These are phyloP conservation scores for Penicillium occitanis DNA, from an alignment of 2,329 filamentous ascomycete genomes.

Conservation along the genomic window DNA sequence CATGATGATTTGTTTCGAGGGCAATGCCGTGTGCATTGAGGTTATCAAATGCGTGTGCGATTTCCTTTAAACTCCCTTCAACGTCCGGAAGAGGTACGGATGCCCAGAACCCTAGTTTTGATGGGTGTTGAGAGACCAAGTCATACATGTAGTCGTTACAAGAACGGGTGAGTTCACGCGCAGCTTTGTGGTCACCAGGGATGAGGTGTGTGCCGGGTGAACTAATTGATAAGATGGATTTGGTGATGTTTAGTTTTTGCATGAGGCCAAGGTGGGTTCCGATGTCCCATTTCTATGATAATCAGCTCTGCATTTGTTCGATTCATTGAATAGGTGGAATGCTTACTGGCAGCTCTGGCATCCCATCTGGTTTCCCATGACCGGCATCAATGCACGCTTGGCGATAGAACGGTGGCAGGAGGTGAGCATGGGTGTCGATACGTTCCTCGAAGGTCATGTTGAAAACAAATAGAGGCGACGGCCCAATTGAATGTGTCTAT, in stretches of 20 bases:
- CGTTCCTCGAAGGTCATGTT: slow-evolving; percentile 15
- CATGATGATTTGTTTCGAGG: slow-evolving; percentile 55
- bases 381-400: slow-evolving; percentile 5
- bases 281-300: slow-evolving; percentile 45
- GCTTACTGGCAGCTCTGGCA: slow-evolving; percentile 18
- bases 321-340: not conserved
- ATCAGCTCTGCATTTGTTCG: not conserved
- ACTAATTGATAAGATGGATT: slow-evolving; percentile 56
- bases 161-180: slow-evolving; percentile 40
- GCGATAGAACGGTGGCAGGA: slow-evolving; percentile 15
- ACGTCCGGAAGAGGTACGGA: slow-evolving; percentile 55
- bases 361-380: slow-evolving; percentile 17
- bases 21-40: slow-evolving; percentile 52
- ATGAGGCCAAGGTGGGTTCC: slow-evolving; percentile 53
- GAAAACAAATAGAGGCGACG: not conserved
- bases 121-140: slow-evolving; percentile 28
- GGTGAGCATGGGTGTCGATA: slow-evolving; percentile 17
- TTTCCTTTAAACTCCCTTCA: slow-evolving; percentile 49
- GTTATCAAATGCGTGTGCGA: slow-evolving; percentile 42
- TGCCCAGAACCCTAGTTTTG: slow-evolving; percentile 55
- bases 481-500: not conserved
- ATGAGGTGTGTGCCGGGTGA: slow-evolving; percentile 54
- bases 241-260: slow-evolving; percentile 50
- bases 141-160: slow-evolving; percentile 33
- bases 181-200: slow-evolving; percentile 38